Percentiles rank a stretch among this genome's conserved stretches.
These are phyloP conservation scores for Plasmopara muralis DNA, from an alignment of 352 stramenopile genomes.

Conservation along the genomic window DNA sequence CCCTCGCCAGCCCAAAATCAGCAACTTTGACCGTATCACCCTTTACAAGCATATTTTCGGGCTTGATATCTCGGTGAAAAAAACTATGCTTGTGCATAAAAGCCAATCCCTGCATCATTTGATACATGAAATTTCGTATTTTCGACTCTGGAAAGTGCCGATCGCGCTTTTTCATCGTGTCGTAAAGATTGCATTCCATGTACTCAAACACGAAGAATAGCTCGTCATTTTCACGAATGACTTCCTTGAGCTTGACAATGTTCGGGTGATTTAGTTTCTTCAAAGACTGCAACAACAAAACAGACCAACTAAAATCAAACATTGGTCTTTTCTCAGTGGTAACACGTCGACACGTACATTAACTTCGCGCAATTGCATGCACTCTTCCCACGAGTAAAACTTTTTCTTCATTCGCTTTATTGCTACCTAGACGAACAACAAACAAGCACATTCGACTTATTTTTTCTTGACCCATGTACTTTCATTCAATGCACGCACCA, in stretches of 20 bases:
- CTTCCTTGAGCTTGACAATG: conserved; percentile 98
- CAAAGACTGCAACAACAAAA: conserved; percentile 52
- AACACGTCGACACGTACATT: conserved; percentile 54
- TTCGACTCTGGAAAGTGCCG: conserved; percentile 89
- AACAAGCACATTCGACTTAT: neutral
- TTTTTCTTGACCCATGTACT: neutral
- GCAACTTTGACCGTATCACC: conserved; percentile 95
- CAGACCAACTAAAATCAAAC: conserved; percentile 1
- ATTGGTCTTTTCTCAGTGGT: neutral
- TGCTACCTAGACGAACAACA: conserved; percentile 55
- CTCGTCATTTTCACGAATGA: conserved; percentile 96
- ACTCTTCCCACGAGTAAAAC: conserved; percentile 95
- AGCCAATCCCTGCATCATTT: conserved; percentile 95
- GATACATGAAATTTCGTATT: conserved; percentile 95
- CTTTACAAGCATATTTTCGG: conserved; percentile 96
- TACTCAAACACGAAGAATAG: conserved; percentile 99
- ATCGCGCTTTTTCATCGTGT: conserved; percentile 93
- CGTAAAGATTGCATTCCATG: conserved; percentile 98
- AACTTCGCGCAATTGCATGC: conserved; percentile 96
- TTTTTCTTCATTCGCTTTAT: conserved; percentile 99
- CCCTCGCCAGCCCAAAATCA: conserved; percentile 96
- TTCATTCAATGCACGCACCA: conserved; percentile 37
- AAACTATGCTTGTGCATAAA: conserved; percentile 99
- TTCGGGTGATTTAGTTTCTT: conserved; percentile 96
- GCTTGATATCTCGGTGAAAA: conserved; percentile 98